Percentiles rank a stretch among this genome's conserved stretches.
phyloP scores from a whole-genome alignment of 2,329 filamentous ascomycete species.

The Cercospora brassicicola region DNA sequence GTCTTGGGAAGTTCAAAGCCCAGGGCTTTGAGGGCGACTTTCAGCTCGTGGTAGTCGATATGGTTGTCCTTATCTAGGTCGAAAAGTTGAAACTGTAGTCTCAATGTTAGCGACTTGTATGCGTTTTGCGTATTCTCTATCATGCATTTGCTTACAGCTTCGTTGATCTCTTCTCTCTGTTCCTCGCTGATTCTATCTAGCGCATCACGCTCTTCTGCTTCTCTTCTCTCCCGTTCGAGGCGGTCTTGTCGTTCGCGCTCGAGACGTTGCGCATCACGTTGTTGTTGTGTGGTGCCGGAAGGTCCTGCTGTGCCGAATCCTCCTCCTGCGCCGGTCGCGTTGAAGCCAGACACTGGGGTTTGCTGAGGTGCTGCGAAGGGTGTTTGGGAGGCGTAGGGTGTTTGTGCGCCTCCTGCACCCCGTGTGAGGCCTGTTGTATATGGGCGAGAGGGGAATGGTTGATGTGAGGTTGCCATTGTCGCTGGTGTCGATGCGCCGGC shows the following conservation, averaged over 20 bases:
- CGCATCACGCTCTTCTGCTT: conserved; percentile 48
- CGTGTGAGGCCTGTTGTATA: conserved; percentile 50
- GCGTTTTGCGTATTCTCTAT: background rate
- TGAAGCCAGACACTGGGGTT: conserved; percentile 30
- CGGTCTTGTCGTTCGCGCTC: conserved; percentile 47
- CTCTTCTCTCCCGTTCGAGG: conserved; percentile 44
- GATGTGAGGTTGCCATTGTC: conserved; percentile 56
- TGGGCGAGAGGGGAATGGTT: conserved; percentile 57
- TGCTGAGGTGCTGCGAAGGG: conserved; percentile 40
- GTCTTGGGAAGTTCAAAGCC: conserved; percentile 88
- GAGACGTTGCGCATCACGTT: conserved; percentile 45
- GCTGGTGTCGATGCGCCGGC: conserved; percentile 12
- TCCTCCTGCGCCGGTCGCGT: conserved; percentile 37
- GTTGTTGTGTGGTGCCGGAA: conserved; percentile 37
- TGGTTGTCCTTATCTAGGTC: conserved; percentile 92
- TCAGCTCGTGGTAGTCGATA: conserved; percentile 97
- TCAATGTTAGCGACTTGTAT: background rate
- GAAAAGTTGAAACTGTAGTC: conserved; percentile 81
- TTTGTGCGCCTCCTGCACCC: conserved; percentile 38
- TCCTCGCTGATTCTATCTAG: conserved; percentile 72
- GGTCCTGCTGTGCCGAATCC: conserved; percentile 11
- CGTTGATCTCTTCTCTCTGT: conserved; percentile 87
- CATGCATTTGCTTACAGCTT: conserved; percentile 64
- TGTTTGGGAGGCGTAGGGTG: conserved; percentile 36
- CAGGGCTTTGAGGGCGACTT: conserved; percentile 91